phyloP scores from a whole-genome alignment of 2,329 filamentous ascomycete species.

The Botrytis hyacinthi region DNA sequence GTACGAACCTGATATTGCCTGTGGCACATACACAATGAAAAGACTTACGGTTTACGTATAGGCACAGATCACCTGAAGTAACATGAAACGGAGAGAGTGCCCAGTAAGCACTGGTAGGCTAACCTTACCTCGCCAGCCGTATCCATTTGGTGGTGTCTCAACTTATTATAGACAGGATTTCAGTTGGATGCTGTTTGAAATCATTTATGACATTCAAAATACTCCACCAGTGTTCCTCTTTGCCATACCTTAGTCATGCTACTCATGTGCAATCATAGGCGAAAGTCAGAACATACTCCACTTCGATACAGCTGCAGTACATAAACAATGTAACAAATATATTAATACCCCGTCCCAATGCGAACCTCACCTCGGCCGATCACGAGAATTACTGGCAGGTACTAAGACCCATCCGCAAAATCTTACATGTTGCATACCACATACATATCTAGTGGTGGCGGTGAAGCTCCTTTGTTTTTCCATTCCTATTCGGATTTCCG shows the following conservation, averaged over 20 bases:
- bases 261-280: not conserved
- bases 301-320: slow-evolving; percentile 3
- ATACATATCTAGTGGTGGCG: slow-evolving; percentile 11
- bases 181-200: not conserved
- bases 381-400: slow-evolving; percentile 14
- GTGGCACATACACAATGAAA: not conserved
- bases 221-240: not conserved
- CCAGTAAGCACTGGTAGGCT: not conserved
- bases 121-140: not conserved
- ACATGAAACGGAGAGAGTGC: slow-evolving; percentile 4
- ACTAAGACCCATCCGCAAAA: slow-evolving; percentile 5
- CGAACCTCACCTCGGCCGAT: slow-evolving; percentile 8
- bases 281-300: slow-evolving; percentile 4
- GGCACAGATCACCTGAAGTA: not conserved
- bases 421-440: slow-evolving; percentile 3
- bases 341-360: slow-evolving; percentile 4
- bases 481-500: not conserved
- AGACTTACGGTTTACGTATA: not conserved
- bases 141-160: not conserved
- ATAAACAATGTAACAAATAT: slow-evolving; percentile 10
- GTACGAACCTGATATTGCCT: not conserved
- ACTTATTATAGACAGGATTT: slow-evolving; percentile 1
- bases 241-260: not conserved
- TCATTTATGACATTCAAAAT: not conserved
- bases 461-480: slow-evolving; percentile 1